Base-by-base conservation (phyloP, 169 alveolate genomes). In the Toxoplasma gondii region DNA sequence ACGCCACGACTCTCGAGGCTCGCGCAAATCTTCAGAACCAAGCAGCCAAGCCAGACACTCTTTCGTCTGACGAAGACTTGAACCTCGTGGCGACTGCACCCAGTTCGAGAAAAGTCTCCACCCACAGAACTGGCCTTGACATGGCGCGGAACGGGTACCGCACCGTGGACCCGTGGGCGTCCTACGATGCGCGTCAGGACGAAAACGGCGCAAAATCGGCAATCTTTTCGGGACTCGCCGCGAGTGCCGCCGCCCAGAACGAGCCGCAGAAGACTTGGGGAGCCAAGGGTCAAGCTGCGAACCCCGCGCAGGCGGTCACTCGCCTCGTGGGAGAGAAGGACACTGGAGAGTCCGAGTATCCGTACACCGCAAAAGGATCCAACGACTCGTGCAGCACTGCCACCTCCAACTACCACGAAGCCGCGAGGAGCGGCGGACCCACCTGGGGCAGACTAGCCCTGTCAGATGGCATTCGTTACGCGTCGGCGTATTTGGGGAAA, bases 311-410 rank as follows among this genome's bases (percentile, higher is more conserved):
- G n/a, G 7, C 74, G 1, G 24, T 4, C n/a, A 12, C 7, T 64
- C 74, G 74, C 74, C n/a, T 16, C 34, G 34, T 16, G 29, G n/a
- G 74, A 1, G 74, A 64, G 74, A 27, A 31, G n/a, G 45, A 12
- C 27, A 10, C 86, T 1, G 39, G 31, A 19, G 86, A 19, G 9
- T 7, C 49, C 49, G 43, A 78, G 44, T 78, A 38, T n/a, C 39
- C 86, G n/a, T 78, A 78, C 86, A 27, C 43, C 22, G 44, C 86
- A 27, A 17, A n/a, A 38, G 39, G 39, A 7, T 78, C 86, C 45
- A n/a, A 78, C 45, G 86, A 78, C 9, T 78, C 86, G 29, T 78
- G 86, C 86, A 78, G 86, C 86, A 78, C 86, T 2, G 39, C 86
- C 86, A 45, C 86, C 27, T 78, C 86, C 45, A 19, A 78, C 45